A percentile compares a stretch with the other conserved stretches of the same genome.
phyloP scores from a whole-genome alignment of 2,329 filamentous ascomycete genomes.

The Aspergillus carbonarius region DNA sequence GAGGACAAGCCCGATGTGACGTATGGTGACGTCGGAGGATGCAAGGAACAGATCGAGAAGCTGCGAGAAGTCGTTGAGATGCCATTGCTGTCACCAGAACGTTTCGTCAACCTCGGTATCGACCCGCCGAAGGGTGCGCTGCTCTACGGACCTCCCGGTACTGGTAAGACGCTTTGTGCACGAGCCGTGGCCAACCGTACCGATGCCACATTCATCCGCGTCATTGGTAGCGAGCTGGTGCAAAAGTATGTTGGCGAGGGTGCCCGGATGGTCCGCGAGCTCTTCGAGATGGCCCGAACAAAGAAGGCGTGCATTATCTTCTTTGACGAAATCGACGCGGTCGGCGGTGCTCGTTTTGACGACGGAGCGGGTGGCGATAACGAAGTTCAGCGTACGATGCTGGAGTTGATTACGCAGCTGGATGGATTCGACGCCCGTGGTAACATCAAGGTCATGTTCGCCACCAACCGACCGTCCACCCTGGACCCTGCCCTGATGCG shows the following conservation, averaged over 20 bases:
- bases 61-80: conserved; percentile 98
- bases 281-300: conserved; percentile 98
- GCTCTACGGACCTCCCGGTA: conserved; percentile 94
- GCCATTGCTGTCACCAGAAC: conserved; percentile 91
- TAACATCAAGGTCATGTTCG: conserved; percentile 99
- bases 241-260: conserved; percentile 99
- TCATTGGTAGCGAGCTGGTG: conserved; percentile 95
- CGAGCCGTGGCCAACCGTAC: conserved; percentile 97
- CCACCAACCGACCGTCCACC: conserved; percentile 93
- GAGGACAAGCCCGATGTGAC: conserved; percentile 99
- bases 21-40: conserved; percentile 96
- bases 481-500: conserved; percentile 96
- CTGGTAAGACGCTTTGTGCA: conserved; percentile 98
- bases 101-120: conserved; percentile 98
- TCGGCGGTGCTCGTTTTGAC: conserved; percentile 93
- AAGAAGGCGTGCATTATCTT: conserved; percentile 99
- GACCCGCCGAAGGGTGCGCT: conserved; percentile 97
- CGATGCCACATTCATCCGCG: conserved; percentile 96
- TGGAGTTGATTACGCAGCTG: conserved; percentile 94
- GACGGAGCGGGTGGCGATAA: conserved; percentile 96
- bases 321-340: conserved; percentile 97
- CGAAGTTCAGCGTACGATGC: conserved; percentile 95
- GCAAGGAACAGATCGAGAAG: conserved; percentile 99
- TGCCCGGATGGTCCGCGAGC: conserved; percentile 95
- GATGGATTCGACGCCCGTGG: conserved; percentile 95